These are phyloP conservation scores for Acacia crassicarpa DNA, from an alignment of 306 rosid species.

Conservation along the genomic window DNA sequence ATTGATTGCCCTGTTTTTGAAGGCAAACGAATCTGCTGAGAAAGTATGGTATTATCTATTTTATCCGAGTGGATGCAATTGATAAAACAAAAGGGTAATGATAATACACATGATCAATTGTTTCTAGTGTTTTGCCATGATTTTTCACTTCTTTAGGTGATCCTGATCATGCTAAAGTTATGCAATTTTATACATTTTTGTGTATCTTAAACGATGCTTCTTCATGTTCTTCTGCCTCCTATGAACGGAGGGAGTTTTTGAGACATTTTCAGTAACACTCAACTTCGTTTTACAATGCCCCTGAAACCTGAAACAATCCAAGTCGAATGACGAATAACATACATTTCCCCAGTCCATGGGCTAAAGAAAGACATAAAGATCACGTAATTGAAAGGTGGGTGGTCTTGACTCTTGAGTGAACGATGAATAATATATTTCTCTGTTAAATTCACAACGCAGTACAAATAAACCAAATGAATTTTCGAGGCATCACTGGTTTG, in stretches of 20 bases:
- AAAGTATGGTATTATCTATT: not conserved
- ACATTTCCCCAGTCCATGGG: not conserved
- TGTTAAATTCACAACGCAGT: not conserved
- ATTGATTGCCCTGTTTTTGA: not conserved
- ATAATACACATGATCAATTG: not conserved
- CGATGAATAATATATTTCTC: not conserved
- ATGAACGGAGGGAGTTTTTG: not conserved
- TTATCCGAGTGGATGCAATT: not conserved
- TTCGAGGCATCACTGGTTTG: constrained; percentile 11
- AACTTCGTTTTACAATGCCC: not conserved
- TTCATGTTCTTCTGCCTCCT: not conserved
- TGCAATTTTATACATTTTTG: not conserved
- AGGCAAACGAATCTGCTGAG: not conserved
- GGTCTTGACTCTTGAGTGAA: not conserved
- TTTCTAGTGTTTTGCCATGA: not conserved
- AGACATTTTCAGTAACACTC: not conserved
- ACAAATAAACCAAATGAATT: not conserved
- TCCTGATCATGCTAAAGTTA: not conserved
- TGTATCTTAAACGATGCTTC: not conserved
- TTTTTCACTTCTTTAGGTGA: not conserved
- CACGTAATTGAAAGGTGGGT: not conserved
- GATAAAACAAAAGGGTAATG: not conserved
- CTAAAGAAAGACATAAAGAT: not conserved
- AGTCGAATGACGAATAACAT: not conserved
- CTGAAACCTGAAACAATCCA: not conserved